Percentiles rank a stretch among this genome's conserved stretches.
Evolutionary conservation across 768 basidiomycete species (phyloP).

Genomic region (Suillus hirtellus): DNA sequence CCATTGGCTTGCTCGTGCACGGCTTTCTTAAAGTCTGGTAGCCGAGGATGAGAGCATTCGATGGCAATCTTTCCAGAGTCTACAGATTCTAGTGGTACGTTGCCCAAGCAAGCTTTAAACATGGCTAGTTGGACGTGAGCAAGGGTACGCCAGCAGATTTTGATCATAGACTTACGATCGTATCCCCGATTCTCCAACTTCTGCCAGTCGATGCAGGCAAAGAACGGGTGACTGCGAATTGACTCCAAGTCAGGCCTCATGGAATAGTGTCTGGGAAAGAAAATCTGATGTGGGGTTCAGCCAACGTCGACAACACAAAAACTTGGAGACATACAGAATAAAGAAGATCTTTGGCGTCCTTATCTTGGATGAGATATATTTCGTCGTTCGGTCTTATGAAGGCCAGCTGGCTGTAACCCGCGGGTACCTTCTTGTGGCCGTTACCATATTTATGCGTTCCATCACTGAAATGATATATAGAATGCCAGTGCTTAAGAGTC

Average conservation of each 20-base stretch:
- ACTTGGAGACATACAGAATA: slow-evolving; percentile 3
- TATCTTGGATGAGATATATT: slow-evolving; percentile 9
- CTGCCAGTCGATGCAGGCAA: slow-evolving; percentile 11
- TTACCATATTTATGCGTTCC: background rate
- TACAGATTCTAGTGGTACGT: background rate
- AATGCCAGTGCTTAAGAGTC: slow-evolving; percentile 11
- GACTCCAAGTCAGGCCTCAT: slow-evolving; percentile 14
- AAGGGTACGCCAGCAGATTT: too few relatives aligned
- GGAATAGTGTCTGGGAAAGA: slow-evolving; percentile 5
- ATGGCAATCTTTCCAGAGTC: slow-evolving; percentile 3
- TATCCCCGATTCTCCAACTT: slow-evolving; percentile 13
- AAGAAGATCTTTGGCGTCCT: slow-evolving; percentile 14
- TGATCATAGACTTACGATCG: slow-evolving; percentile 9
- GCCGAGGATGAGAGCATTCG: background rate
- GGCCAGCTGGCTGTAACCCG: background rate
- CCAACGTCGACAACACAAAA: background rate
- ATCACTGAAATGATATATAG: slow-evolving; percentile 5
- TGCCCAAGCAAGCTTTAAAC: slow-evolving; percentile 5
- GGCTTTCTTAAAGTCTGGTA: background rate
- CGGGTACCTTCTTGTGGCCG: slow-evolving; percentile 1
- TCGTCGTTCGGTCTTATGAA: slow-evolving; percentile 8
- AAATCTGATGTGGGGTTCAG: background rate
- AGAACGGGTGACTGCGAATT: slow-evolving; percentile 15
- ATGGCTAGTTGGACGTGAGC: slow-evolving; percentile 1
- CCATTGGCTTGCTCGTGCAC: background rate